Conservation (phyloP, 2,329 filamentous ascomycete species). For the Trichoderma sp. region DNA sequence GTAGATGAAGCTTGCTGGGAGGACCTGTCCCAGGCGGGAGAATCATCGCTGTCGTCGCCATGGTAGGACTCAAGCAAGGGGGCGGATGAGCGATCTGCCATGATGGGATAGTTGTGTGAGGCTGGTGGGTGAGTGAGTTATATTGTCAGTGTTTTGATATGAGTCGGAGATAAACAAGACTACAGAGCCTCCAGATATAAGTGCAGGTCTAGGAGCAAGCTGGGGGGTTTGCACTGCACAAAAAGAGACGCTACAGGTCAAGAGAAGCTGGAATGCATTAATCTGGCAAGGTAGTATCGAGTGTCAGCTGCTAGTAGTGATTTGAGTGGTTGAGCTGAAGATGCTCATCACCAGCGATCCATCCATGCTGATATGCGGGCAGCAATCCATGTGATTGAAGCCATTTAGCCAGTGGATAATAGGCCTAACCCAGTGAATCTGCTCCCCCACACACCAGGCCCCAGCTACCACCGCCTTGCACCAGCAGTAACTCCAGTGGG, state of each 20-base stretch:
- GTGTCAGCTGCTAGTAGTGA: background rate
- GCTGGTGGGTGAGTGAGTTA: background rate
- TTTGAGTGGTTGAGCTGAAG: background rate
- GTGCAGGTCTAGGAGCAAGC: background rate
- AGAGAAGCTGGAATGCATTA: constrained; percentile 4
- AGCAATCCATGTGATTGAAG: constrained; percentile 2
- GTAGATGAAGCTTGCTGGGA: background rate
- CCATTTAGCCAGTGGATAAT: constrained; percentile 8
- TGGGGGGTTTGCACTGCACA: background rate
- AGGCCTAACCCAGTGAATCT: background rate
- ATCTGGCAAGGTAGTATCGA: background rate
- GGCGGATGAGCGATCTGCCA: constrained; percentile 12
- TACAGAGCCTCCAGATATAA: background rate
- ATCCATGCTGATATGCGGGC: background rate
- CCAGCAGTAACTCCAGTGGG: background rate
- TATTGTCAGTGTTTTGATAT: background rate
- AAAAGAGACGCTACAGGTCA: background rate
- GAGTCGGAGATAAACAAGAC: background rate
- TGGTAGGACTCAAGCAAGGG: constrained; percentile 10
- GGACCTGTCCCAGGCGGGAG: background rate
- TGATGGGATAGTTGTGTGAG: background rate
- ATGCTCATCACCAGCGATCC: background rate
- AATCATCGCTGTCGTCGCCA: constrained; percentile 2
- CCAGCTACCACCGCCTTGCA: background rate
- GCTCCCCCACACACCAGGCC: background rate